These are phyloP conservation scores for Suillus bovinus DNA, from an alignment of 768 basidiomycete species.

Conservation along the genomic window DNA sequence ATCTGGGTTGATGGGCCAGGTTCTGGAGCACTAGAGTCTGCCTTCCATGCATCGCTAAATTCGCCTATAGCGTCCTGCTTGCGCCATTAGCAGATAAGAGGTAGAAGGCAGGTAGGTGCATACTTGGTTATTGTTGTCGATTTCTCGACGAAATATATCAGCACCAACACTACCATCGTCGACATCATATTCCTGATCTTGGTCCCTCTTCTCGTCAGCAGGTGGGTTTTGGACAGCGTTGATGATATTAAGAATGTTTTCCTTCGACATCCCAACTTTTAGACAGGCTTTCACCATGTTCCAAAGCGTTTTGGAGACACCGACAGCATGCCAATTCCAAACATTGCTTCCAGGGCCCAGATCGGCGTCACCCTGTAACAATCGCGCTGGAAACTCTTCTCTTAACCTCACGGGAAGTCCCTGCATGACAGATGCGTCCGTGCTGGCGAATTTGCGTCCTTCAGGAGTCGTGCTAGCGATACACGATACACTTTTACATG, in stretches of 20 bases:
- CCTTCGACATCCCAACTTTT: constrained; percentile 58
- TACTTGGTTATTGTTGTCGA: constrained; percentile 28
- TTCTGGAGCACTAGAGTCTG: constrained; percentile 47
- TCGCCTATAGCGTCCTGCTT: constrained; percentile 48
- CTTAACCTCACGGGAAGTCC: constrained; percentile 66
- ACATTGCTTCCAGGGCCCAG: constrained; percentile 57
- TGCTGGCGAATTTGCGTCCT: constrained; percentile 69
- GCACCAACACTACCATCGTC: constrained; percentile 34
- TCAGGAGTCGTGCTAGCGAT: constrained; percentile 43
- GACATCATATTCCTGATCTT: constrained; percentile 35
- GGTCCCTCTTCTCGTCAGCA: constrained; percentile 36
- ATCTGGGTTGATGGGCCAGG: constrained; percentile 20
- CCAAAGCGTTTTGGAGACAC: constrained; percentile 72
- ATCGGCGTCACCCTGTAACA: constrained; percentile 59
- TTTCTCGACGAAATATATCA: constrained; percentile 24
- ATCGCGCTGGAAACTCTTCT: constrained; percentile 71
- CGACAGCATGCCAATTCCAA: constrained; percentile 79
- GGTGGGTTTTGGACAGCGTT: constrained; percentile 50
- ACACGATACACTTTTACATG: constrained; percentile 57
- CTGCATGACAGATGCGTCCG: constrained; percentile 69
- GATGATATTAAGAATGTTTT: constrained; percentile 60
- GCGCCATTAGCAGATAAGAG: constrained; percentile 12
- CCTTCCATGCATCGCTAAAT: constrained; percentile 64
- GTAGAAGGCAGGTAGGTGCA: constrained; percentile 7
- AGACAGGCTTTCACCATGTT: constrained; percentile 67